Base-by-base conservation (phyloP, 306 rosid species). In the Lotus japonicus region DNA sequence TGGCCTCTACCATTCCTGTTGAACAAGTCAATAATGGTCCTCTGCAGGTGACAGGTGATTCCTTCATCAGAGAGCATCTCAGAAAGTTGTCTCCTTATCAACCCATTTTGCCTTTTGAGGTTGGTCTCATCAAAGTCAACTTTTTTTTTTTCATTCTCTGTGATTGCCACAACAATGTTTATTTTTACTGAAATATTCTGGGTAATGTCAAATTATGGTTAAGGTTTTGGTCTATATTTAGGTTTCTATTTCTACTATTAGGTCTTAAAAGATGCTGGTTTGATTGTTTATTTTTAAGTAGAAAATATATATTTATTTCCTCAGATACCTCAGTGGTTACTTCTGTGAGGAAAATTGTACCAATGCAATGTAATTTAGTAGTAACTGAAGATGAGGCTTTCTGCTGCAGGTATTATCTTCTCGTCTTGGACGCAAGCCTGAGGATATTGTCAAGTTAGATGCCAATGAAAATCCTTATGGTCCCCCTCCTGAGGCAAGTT, bases 401-500 rank as follows among this genome's bases (percentile, higher is more conserved):
- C 14, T 59, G 59, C 23, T 83, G 69, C 76, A 90, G 97, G 92
- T 90, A 70, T 71, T 94, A 73, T 94, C 97, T 7, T 39, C 95
- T 5, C 86, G 76, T 64, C 90, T 90, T 46, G 99, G 99, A 70
- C 88, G 95, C 70, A 94, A 88, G 74, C 96, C 96, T 39, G 99
- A 94, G 86, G 97, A 90, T 64, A 94, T 94, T 74, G 77, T 94
- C 82, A 94, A 94, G 79, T 83, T 94, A 78, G 99, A 90, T 76
- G 99, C 99, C 56, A 94, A 90, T 80, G 99, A 94, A 75, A 90
- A 94, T 62, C 99, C 97, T n/a, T 94, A 94, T 16, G 97, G 97
- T 65, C 97, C 97, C 70, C 96, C 99, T 58, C 99, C 99, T 0
- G 99, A 94, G 90, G 99, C 72, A 68, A 84, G 87, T 38, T 61